These are phyloP conservation scores for Coemansia sp. DNA, from an alignment of 192 early-diverging fungal genomes.

Conservation along the genomic window DNA sequence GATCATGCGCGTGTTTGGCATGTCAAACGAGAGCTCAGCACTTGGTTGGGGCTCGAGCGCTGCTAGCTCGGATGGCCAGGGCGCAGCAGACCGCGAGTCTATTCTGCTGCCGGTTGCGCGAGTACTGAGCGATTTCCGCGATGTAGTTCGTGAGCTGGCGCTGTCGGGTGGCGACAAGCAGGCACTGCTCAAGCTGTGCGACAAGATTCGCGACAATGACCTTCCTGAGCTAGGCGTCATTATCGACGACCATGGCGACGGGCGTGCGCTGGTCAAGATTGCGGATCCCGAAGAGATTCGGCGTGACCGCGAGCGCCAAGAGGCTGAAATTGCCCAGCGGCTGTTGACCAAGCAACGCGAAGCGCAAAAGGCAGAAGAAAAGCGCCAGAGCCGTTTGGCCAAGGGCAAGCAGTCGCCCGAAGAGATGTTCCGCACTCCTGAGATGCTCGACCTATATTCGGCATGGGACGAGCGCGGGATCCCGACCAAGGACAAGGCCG, in stretches of 20 bases:
- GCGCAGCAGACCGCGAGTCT: conserved; percentile 55
- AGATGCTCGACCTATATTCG: conserved; percentile 62
- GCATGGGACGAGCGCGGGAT: conserved; percentile 83
- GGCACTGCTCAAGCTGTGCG: conserved; percentile 75
- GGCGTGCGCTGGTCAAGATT: conserved; percentile 89
- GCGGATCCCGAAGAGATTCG: conserved; percentile 72
- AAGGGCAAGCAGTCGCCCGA: conserved; percentile 74
- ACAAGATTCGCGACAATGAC: conserved; percentile 86
- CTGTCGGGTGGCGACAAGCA: conserved; percentile 48
- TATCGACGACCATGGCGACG: conserved; percentile 94
- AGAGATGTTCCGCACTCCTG: conserved; percentile 78
- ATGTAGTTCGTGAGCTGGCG: conserved; percentile 78
- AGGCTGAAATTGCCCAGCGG: conserved; percentile 64
- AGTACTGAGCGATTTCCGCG: conserved; percentile 84
- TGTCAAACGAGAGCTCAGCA: conserved; percentile 59
- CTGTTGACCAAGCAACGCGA: conserved; percentile 62
- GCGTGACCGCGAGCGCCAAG: conserved; percentile 65
- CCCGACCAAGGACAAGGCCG: conserved; percentile 80
- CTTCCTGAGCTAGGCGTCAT: conserved; percentile 85
- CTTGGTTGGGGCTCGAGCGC: conserved; percentile 67
- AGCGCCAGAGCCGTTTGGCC: conserved; percentile 67
- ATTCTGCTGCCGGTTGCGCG: conserved; percentile 76
- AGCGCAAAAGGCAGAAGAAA: conserved; percentile 62
- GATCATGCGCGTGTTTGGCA: conserved; percentile 84
- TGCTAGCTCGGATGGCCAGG: conserved; percentile 23